phyloP scores from a whole-genome alignment of 2,329 filamentous ascomycete genomes.

The Orbilia ellipsospora region DNA sequence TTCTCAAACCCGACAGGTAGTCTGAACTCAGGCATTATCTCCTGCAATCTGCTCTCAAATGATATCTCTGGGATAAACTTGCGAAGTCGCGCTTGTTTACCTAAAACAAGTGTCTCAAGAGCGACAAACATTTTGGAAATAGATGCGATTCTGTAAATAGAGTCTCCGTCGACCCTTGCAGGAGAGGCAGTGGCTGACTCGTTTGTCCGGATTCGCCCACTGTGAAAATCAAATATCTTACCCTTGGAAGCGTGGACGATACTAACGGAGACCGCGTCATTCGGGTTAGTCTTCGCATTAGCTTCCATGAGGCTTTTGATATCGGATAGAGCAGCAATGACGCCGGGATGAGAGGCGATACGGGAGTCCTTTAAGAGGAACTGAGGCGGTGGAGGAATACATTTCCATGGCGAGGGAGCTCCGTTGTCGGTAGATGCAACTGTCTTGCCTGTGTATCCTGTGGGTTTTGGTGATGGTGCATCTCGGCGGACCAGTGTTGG shows the following conservation, averaged over 20 bases:
- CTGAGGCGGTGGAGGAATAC: conserved; percentile 33
- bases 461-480: too few species aligned
- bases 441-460: conserved; percentile 22
- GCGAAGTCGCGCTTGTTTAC: conserved; percentile 21
- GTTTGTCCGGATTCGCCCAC: conserved; percentile 29
- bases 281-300: not conserved
- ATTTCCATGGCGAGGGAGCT: conserved; percentile 18
- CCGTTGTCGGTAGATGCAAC: not conserved
- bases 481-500: too few species aligned
- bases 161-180: conserved; percentile 17
- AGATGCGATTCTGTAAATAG: conserved; percentile 42
- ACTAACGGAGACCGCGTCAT: conserved; percentile 44
- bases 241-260: conserved; percentile 45
- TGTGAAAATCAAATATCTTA: conserved; percentile 49
- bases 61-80: conserved; percentile 30
- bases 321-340: conserved; percentile 15
- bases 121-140: conserved; percentile 37
- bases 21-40: conserved; percentile 36
- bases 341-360: conserved; percentile 17
- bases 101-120: conserved; percentile 21
- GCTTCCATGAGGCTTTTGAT: conserved; percentile 13
- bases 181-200: conserved; percentile 22
- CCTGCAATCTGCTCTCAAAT: conserved; percentile 25
- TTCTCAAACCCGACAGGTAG: conserved; percentile 23
- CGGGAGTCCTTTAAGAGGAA: conserved; percentile 34